Conservation (phyloP, 148 eudicot genomes). For the Polygonum maritimum region DNA sequence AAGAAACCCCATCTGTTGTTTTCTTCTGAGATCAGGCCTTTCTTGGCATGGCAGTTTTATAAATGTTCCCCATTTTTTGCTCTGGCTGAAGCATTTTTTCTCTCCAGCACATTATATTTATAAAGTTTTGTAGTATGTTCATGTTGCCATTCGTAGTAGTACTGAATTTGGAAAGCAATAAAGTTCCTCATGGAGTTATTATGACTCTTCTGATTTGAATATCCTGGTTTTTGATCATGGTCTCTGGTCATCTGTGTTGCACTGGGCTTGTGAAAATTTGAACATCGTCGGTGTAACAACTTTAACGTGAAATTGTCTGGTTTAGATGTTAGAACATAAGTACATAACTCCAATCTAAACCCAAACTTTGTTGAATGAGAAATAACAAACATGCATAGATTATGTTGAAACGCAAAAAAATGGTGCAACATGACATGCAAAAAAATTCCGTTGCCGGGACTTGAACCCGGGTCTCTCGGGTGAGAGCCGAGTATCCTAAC, state of each 20-base stretch:
- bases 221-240: no score
- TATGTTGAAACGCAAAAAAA: not conserved
- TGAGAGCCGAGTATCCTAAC: conserved; percentile 99
- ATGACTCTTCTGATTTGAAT: not conserved
- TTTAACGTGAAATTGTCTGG: no score
- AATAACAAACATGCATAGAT: no score
- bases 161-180: not conserved
- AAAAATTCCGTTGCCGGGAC: conserved; percentile 92
- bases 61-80: not conserved
- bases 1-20: not conserved
- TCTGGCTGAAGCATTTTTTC: conserved; percentile 6
- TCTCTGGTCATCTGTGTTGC: no score
- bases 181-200: not conserved
- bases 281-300: no score
- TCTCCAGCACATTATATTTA: not conserved
- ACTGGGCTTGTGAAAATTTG: no score
- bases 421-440: not conserved
- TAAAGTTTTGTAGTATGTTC: not conserved
- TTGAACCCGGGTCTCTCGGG: conserved; percentile 99
- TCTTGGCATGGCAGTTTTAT: not conserved
- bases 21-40: not conserved
- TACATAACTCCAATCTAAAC: no score
- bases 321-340: no score
- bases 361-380: no score
- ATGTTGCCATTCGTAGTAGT: conserved; percentile 1